Evolutionary conservation across 371 early-diverging fungal species (phyloP).

Genomic region (Parasitella parasitica): DNA sequence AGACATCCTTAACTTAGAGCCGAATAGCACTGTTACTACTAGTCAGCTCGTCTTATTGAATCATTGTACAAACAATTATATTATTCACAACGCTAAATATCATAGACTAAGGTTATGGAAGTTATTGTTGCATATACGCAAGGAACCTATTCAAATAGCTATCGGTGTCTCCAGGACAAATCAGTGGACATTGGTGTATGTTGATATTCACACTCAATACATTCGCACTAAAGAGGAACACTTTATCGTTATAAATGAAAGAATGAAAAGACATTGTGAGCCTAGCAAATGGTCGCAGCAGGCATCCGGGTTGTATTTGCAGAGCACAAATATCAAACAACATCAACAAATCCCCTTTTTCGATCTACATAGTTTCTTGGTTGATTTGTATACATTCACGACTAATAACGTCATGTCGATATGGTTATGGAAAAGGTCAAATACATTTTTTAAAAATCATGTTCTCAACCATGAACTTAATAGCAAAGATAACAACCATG

Average conservation of each 20-base stretch:
- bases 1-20: neutral
- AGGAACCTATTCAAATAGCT: constrained; percentile 10
- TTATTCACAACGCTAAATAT: neutral
- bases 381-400: constrained; percentile 4
- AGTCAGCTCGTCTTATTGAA: neutral
- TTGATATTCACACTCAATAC: constrained; percentile 3
- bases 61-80: neutral
- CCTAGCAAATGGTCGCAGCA: constrained; percentile 5
- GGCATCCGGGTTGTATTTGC: neutral
- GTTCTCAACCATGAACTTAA: neutral
- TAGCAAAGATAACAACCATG: neutral
- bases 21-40: neutral
- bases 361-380: constrained; percentile 2
- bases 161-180: constrained; percentile 1
- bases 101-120: constrained; percentile 11
- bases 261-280: neutral
- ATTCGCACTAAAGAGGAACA: neutral
- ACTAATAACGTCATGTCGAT: constrained; percentile 10
- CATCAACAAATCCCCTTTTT: neutral
- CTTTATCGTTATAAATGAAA: constrained; percentile 8
- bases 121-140: constrained; percentile 3
- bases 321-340: neutral
- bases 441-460: constrained; percentile 13
- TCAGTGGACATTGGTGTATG: constrained; percentile 8
- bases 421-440: constrained; percentile 13